Evolutionary conservation across 1,139 yeast genomes (phyloP).

Genomic region (Yamadazyma atlantica): DNA sequence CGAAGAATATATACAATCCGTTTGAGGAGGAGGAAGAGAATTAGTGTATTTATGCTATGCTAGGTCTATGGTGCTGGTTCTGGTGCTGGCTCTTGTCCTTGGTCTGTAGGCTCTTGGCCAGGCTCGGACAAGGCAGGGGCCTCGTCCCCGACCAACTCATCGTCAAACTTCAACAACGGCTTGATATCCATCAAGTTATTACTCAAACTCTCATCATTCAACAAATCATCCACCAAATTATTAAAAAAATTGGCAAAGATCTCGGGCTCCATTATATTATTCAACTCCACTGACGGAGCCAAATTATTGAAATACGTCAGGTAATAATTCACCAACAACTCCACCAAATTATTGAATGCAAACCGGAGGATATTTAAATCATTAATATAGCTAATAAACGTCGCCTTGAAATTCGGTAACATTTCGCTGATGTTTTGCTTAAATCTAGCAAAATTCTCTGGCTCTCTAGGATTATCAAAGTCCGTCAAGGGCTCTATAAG

Average conservation of each 20-base stretch:
- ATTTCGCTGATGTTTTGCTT: slow-evolving; percentile 49
- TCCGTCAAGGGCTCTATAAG: slow-evolving; percentile 33
- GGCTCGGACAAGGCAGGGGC: no score
- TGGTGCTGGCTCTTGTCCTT: neutral
- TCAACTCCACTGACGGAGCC: neutral
- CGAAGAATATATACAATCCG: slow-evolving; percentile 84
- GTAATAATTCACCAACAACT: slow-evolving; percentile 30
- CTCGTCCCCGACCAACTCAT: slow-evolving; percentile 9
- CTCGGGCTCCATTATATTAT: slow-evolving; percentile 54
- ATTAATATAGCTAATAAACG: slow-evolving; percentile 49
- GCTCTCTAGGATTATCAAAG: slow-evolving; percentile 10
- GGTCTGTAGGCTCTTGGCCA: no score
- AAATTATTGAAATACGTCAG: slow-evolving; percentile 28
- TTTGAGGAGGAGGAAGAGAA: slow-evolving; percentile 61
- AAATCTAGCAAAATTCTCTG: slow-evolving; percentile 30
- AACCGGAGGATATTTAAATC: slow-evolving; percentile 33
- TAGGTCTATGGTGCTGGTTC: neutral
- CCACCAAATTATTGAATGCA: slow-evolving; percentile 32
- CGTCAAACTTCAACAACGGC: slow-evolving; percentile 17
- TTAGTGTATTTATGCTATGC: neutral
- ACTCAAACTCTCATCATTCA: slow-evolving; percentile 12
- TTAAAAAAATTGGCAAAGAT: slow-evolving; percentile 45
- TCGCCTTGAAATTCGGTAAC: slow-evolving; percentile 55
- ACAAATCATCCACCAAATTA: slow-evolving; percentile 19
- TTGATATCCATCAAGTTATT: slow-evolving; percentile 16